Base-by-base conservation (phyloP, 805 yeast species). In the Wickerhamiella siamensis region DNA sequence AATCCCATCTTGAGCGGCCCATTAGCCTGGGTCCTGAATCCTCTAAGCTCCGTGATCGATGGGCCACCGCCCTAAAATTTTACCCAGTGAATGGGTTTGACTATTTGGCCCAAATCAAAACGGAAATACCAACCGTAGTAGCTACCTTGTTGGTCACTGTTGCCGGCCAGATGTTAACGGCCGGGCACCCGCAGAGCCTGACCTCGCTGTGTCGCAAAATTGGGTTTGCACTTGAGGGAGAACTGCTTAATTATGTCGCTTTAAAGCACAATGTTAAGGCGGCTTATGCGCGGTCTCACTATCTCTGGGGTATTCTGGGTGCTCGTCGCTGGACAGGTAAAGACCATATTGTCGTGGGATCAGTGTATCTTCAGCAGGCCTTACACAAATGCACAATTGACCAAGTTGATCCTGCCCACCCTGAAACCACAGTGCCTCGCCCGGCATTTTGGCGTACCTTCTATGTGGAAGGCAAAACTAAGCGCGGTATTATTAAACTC, bases 401-500 rank as follows among this genome's bases (percentile, higher is more conserved):
- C 16, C 37, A 41, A 29, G 12, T 6, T 8, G 12, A 24, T 12
- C 29, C 29, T 6, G 10, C 31, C 2, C 31, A 39, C 18, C 55
- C 26, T 69, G 77, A 77, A 69, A 74, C 3, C 61, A 60, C 40
- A 63, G 63, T 15, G 56, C 64, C 20, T 58, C 66, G 43, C 74
- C 84, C 42, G 73, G 78, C 57, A 65, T 83, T 29, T 22, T 49
- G 50, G 95, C 93, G 6, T 75, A 93, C 14, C 69, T 78, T 14
- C 63, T 83, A 48, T 65, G 77, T 18, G 0, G 74, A 75, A n/a
- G 62, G 74, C 41, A 56, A 58, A 1, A 74, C 77, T 9, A 61
- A 61, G 26, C 84, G 83, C 15, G 66, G 70, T 22, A 82, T 82
- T n/a, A 86, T 94, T 3, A 94, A 94, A 1, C 76, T 84, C 51